Evolutionary conservation across 2,329 filamentous ascomycete genomes (phyloP), one percentile per base, ranked within the genome.

Genomic region (Ophidiomyces ophidiicola): DNA sequence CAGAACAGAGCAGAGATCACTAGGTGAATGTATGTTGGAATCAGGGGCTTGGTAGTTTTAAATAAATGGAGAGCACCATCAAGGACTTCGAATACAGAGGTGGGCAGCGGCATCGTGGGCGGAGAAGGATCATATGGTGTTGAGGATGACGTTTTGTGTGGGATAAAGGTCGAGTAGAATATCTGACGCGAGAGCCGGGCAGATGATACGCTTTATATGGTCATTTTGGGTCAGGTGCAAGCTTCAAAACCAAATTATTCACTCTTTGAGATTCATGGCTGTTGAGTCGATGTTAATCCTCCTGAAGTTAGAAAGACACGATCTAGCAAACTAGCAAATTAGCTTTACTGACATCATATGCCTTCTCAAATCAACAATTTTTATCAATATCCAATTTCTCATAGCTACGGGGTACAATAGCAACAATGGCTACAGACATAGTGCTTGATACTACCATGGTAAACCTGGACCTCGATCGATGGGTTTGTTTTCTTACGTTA

Each of bases 361-460:
- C n/a, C n/a, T n/a, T n/a, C n/a, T n/a, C n/a, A n/a, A n/a, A n/a
- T n/a, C n/a, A n/a, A n/a, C 12, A 36, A 12, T 14, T 24, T 18
- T n/a, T 28, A 6, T 3, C 23, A 30, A 30, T 14, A 3, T 15
- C 7, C 4, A n/a, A 30, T 6, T 30, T 30, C 7, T 3, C 12
- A 15, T 14, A 14, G 3, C 21, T 24, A 21, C n/a, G 33, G 15
- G 29, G 10, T 18, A 25, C 10, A 8, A 15, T 20, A n/a, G n/a
- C 17, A 21, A 32, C 6, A 18, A 88, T 90, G 83, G 69, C 82
- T 19, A 86, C 81, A 43, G 77, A 83, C 51, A 74, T 94, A 43
- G 67, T 78, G 6, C 73, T 94, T 36, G 82, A 93, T 50, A 94
- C 88, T 42, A 79, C 80, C 40, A 84, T 94, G 80, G 86, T 83